phyloP scores from a whole-genome alignment of 441 rosid species.

The Rhodomyrtus psidioides region DNA sequence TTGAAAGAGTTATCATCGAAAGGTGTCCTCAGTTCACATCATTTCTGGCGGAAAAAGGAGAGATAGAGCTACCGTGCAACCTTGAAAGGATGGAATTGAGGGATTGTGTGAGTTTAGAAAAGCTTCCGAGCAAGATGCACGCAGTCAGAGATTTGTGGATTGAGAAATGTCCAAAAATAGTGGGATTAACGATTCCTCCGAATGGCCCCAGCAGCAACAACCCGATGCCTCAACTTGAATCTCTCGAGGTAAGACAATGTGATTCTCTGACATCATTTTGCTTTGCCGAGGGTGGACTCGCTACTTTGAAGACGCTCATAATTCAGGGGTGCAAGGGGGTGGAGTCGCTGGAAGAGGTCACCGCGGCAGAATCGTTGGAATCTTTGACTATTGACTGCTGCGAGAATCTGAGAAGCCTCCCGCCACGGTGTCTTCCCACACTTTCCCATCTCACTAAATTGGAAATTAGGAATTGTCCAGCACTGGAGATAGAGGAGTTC shows the following conservation, averaged over 20 bases:
- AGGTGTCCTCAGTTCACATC: background rate
- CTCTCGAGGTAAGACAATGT: fast-evolving
- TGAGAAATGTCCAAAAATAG: background rate
- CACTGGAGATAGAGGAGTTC: background rate
- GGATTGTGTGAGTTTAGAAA: background rate
- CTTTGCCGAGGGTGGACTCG: background rate
- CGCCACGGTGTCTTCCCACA: background rate
- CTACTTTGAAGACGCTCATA: fast-evolving
- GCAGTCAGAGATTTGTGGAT: fast-evolving
- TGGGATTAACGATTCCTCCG: fast-evolving
- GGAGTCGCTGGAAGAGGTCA: background rate
- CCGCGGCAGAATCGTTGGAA: background rate
- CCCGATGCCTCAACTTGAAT: background rate
- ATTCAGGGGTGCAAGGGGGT: background rate
- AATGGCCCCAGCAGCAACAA: fast-evolving
- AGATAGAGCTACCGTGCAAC: background rate
- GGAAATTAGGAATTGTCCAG: background rate
- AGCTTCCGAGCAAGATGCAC: background rate
- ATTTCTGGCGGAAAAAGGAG: background rate
- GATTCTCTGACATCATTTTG: background rate
- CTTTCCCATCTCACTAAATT: background rate
- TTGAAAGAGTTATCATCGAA: background rate
- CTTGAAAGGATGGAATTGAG: background rate
- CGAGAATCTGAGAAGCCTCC: background rate
- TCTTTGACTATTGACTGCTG: fast-evolving